These are phyloP conservation scores for Lentinula aciculospora DNA, from an alignment of 768 basidiomycete genomes.

Conservation along the genomic window DNA sequence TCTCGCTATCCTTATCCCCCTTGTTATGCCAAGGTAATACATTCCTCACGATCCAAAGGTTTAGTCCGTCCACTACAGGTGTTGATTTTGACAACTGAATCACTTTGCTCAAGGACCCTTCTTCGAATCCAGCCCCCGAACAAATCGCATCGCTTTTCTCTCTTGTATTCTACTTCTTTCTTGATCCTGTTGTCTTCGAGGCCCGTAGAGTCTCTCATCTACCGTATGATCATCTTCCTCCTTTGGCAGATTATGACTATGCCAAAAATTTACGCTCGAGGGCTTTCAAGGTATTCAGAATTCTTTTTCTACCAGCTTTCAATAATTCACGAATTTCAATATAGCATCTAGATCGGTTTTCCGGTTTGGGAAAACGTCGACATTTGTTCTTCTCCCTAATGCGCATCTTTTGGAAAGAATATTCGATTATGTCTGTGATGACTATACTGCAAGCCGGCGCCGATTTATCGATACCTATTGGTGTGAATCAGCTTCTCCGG, in stretches of 20 bases:
- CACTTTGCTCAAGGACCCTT: constrained; percentile 4
- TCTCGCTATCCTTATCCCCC: constrained; percentile 42
- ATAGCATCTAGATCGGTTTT: constrained; percentile 2
- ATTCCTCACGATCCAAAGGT: constrained; percentile 45
- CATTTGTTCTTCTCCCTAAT: constrained; percentile 1
- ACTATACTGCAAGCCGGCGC: background rate
- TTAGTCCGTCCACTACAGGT: background rate
- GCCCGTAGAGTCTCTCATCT: constrained; percentile 14
- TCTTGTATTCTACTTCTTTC: constrained; percentile 27
- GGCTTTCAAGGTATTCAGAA: background rate
- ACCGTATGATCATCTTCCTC: constrained; percentile 20
- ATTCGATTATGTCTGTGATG: background rate
- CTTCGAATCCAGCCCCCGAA: constrained; percentile 20
- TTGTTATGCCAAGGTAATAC: constrained; percentile 44
- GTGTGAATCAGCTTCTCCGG: constrained; percentile 8
- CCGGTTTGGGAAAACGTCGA: background rate
- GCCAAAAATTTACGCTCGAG: background rate
- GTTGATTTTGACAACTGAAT: background rate
- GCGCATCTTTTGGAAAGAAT: background rate
- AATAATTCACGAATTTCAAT: background rate
- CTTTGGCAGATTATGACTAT: constrained; percentile 24
- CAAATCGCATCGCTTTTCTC: constrained; percentile 28
- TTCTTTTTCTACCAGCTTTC: background rate
- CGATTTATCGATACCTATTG: background rate
- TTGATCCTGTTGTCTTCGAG: constrained; percentile 19